A percentile compares a stretch with the other conserved stretches of the same genome.
Evolutionary conservation across 2,329 filamentous ascomycete species (phyloP).

Genomic region (Sarocladium kiliense): DNA sequence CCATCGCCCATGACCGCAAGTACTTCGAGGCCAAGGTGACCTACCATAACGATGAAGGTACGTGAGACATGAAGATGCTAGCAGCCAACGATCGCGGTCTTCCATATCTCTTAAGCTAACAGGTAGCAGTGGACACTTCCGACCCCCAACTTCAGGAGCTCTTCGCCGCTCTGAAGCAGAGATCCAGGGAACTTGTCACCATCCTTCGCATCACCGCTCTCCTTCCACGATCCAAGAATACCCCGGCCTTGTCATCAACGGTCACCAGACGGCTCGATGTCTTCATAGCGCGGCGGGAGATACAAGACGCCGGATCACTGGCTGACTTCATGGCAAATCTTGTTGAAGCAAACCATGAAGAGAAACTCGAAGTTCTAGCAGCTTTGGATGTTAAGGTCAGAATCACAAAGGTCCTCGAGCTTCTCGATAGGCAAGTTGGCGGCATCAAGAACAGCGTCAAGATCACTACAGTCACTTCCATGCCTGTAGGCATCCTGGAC

Average conservation of each 20-base stretch:
- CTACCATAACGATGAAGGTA: conserved; percentile 65
- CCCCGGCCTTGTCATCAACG: conserved; percentile 70
- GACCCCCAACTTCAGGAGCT: conserved; percentile 63
- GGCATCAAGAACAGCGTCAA: conserved; percentile 84
- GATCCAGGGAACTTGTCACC: conserved; percentile 81
- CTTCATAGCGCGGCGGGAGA: conserved; percentile 77
- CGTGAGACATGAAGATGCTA: conserved; percentile 18
- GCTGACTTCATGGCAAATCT: conserved; percentile 98
- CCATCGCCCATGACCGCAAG: conserved; percentile 63
- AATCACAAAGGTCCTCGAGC: conserved; percentile 74
- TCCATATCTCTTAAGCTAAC: conserved; percentile 4
- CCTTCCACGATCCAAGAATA: conserved; percentile 63
- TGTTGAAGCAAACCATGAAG: conserved; percentile 80
- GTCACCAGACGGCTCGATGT: conserved; percentile 81
- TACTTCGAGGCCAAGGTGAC: conserved; percentile 81
- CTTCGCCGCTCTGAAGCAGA: conserved; percentile 76
- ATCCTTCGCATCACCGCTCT: conserved; percentile 80
- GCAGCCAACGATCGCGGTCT: too few species aligned
- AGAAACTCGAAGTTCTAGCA: conserved; percentile 84
- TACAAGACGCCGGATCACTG: conserved; percentile 75
- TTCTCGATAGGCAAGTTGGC: conserved; percentile 76
- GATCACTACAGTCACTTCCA: conserved; percentile 71
- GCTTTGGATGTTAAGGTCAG: conserved; percentile 73
- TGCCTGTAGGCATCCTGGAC: conserved; percentile 56
- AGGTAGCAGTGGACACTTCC: conserved; percentile 21